These are phyloP conservation scores for Tricharina praecox DNA, from an alignment of 495 filamentous ascomycete genomes.

Conservation along the genomic window DNA sequence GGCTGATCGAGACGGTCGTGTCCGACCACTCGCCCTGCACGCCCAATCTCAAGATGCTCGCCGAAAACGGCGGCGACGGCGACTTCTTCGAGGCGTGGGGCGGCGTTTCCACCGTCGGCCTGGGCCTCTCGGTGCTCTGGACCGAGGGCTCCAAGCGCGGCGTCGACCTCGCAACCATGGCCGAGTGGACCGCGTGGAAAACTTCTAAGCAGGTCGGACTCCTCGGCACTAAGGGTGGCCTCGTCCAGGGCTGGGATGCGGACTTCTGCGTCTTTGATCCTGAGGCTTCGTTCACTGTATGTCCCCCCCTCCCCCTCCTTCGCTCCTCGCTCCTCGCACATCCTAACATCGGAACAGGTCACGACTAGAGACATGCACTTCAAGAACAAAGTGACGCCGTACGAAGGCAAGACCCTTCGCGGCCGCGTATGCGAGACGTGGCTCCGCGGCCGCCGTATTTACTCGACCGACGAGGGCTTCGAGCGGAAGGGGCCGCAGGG, in stretches of 20 bases:
- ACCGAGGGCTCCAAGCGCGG: slow-evolving; percentile 50
- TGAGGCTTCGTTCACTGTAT: slow-evolving; percentile 53
- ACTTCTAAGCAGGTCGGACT: slow-evolving; percentile 86
- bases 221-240: slow-evolving; percentile 61
- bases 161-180: slow-evolving; percentile 49
- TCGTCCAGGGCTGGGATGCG: slow-evolving; percentile 73
- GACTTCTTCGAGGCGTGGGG: slow-evolving; percentile 96
- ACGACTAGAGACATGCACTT: slow-evolving; percentile 56
- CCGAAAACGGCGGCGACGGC: slow-evolving; percentile 32
- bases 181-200: slow-evolving; percentile 66
- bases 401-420: slow-evolving; percentile 63
- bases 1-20: slow-evolving; percentile 83
- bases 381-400: slow-evolving; percentile 86
- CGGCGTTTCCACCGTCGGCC: slow-evolving; percentile 81
- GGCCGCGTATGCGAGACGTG: slow-evolving; percentile 82
- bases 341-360: slow-evolving; percentile 9
- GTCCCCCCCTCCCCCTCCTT: slow-evolving; percentile 25
- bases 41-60: slow-evolving; percentile 73
- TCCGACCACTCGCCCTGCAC: slow-evolving; percentile 95
- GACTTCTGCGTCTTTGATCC: slow-evolving; percentile 91
- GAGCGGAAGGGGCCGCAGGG: slow-evolving; percentile 41
- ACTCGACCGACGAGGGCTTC: slow-evolving; percentile 44
- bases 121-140: slow-evolving; percentile 83
- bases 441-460: slow-evolving; percentile 65
- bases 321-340: neutral